Percentiles rank a stretch among this genome's conserved stretches.
Evolutionary conservation across 192 early-diverging fungal genomes (phyloP).

Genomic region (Entrophospora sp.): DNA sequence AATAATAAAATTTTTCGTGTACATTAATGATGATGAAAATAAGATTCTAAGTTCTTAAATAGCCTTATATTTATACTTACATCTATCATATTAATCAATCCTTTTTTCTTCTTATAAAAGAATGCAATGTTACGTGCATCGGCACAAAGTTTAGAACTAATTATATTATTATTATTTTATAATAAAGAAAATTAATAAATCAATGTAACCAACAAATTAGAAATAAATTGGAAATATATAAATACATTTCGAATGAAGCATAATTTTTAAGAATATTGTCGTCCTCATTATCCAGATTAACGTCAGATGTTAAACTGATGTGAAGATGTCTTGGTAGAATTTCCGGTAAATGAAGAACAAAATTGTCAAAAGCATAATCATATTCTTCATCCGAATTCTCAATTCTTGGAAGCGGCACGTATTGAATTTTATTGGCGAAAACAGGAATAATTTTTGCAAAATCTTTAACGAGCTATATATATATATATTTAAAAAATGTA

Average conservation of each 20-base stretch:
- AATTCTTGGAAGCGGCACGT: slow-evolving; percentile 42
- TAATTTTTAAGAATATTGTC: slow-evolving; percentile 22
- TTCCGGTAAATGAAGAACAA: slow-evolving; percentile 27
- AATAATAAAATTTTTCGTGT: too few relatives aligned
- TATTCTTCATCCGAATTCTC: slow-evolving; percentile 33
- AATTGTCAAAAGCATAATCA: slow-evolving; percentile 29
- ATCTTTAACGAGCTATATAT: slow-evolving; percentile 41
- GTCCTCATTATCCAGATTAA: slow-evolving; percentile 22
- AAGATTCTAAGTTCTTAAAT: too few relatives aligned
- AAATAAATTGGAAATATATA: too few relatives aligned
- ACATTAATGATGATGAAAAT: too few relatives aligned
- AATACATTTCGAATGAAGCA: slow-evolving; percentile 12
- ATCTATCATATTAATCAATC: slow-evolving; percentile 40
- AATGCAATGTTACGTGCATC: slow-evolving; percentile 50
- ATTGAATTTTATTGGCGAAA: slow-evolving; percentile 37
- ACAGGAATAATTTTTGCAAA: slow-evolving; percentile 33
- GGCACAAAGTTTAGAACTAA: slow-evolving; percentile 34
- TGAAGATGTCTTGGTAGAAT: slow-evolving; percentile 26
- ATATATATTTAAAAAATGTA: too few relatives aligned
- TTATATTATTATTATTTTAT: not conserved
- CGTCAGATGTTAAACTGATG: slow-evolving; percentile 23
- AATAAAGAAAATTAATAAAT: not conserved
- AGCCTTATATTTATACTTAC: too few relatives aligned
- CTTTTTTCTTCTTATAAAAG: slow-evolving; percentile 43
- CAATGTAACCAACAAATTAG: too few relatives aligned